Conservation (phyloP, 805 yeast species). For the Lachancea waltii region DNA sequence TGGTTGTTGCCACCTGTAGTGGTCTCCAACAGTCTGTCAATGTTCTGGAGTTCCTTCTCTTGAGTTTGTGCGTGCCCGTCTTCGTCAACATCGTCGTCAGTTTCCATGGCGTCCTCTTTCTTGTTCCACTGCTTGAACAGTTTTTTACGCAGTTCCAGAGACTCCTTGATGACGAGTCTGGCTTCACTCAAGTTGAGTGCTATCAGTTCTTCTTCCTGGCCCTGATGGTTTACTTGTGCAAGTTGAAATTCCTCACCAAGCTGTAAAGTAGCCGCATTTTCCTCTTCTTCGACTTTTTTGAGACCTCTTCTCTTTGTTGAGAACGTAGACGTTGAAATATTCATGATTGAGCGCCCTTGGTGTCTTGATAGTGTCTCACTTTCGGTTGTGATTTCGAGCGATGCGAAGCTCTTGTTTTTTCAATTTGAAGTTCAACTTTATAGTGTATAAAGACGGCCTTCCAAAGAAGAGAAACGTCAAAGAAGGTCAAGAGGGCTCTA, state of each 20-base stretch:
- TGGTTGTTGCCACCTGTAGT: conserved; percentile 67
- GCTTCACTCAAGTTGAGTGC: conserved; percentile 89
- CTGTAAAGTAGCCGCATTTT: conserved; percentile 79
- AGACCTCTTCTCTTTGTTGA: conserved; percentile 74
- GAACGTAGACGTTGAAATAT: conserved; percentile 81
- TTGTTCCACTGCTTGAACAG: conserved; percentile 39
- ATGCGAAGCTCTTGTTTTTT: too few species aligned
- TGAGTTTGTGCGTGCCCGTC: conserved; percentile 43
- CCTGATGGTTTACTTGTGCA: conserved; percentile 73
- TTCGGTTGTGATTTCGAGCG: too few species aligned
- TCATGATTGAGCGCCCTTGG: conserved; percentile 50
- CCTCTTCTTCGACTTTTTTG: conserved; percentile 74
- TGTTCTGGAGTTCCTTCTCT: conserved; percentile 35
- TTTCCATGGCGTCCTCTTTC: conserved; percentile 10
- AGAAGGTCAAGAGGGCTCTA: too few species aligned
- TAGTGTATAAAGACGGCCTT: too few species aligned
- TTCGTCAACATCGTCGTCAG: conserved; percentile 29
- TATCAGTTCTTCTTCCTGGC: conserved; percentile 67
- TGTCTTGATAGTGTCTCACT: too few species aligned
- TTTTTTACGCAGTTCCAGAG: conserved; percentile 66
- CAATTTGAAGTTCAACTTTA: too few species aligned
- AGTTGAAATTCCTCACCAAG: conserved; percentile 91
- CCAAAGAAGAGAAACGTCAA: too few species aligned
- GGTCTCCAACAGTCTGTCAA: conserved; percentile 30
- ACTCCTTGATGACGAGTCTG: conserved; percentile 81